phyloP scores from a whole-genome alignment of 495 filamentous ascomycete genomes.

The Podospora bellae-mahoneyi region DNA sequence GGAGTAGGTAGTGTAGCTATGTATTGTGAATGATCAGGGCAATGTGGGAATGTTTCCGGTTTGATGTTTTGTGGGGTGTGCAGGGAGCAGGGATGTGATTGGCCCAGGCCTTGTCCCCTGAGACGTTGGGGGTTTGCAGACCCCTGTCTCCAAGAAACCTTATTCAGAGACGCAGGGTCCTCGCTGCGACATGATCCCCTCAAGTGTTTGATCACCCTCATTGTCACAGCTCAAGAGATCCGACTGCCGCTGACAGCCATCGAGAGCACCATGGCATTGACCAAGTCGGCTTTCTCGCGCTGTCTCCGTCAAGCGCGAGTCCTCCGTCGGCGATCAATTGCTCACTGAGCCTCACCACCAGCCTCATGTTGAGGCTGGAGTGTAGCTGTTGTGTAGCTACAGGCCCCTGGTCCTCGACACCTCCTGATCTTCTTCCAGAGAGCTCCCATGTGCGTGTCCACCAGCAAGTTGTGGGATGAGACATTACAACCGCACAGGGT shows the following conservation, averaged over 20 bases:
- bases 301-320: no score
- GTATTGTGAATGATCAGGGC: not conserved
- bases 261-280: not conserved
- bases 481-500: conserved; percentile 10
- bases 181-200: conserved; percentile 13
- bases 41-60: conserved; percentile 15
- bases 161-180: conserved; percentile 14
- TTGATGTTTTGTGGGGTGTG: conserved; percentile 23
- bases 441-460: not conserved
- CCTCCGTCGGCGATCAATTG: no score
- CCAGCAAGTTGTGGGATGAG: conserved; percentile 14
- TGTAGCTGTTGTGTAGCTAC: no score
- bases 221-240: conserved; percentile 17
- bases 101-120: conserved; percentile 14
- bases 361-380: not conserved
- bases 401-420: not conserved
- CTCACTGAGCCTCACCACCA: not conserved
- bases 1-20: not conserved
- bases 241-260: not conserved
- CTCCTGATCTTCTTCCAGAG: not conserved
- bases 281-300: not conserved
- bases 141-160: conserved; percentile 1
- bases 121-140: conserved; percentile 16
- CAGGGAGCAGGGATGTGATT: conserved; percentile 10
- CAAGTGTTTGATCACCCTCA: conserved; percentile 30